Evolutionary conservation across 2,329 filamentous ascomycete species (phyloP), one percentile per base, ranked within the genome.

Genomic region (Apiospora kogelbergensis): DNA sequence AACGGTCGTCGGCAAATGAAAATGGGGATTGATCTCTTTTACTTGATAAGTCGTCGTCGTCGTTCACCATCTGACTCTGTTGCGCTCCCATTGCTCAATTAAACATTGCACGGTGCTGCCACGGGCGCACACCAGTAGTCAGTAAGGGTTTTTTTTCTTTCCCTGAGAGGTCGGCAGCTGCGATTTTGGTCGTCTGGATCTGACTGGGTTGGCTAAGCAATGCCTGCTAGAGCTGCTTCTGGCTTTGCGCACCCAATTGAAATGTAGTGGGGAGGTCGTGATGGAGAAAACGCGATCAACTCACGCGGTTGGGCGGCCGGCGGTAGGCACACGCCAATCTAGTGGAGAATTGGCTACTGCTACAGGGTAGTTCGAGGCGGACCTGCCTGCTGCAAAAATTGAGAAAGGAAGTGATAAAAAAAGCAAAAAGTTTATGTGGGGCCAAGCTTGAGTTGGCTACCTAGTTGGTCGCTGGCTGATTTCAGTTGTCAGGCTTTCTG

Each of bases 21-120:
- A 37, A 60, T n/a, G 30, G 53, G 30, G 53, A 37, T 10, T 37
- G 30, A 7, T 37, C 30, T 6, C 30, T 26, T 53, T 53, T 53
- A 24, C 46, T 53, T 5, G 46, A 60, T 37, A 3, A 2, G 30
- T 60, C 53, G 53, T 60, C 53, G 26, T 60, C 53, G 37, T 60
- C 53, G 11, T 60, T 60, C 53, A 60, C 53, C 53, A 60, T 33
- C 53, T 60, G 53, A 37, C 53, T 60, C 26, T 60, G 53, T 60
- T 60, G 53, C 53, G 53, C 53, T 60, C 53, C 53, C 53, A 60
- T 60, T 60, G 30, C 53, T 60, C 53, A 60, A 60, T 37, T 17
- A 20, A 3, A 60, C 53, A 60, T 57, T 57, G 48, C 30, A n/a
- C 20, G 48, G 48, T 57, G 48, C 26, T 33, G 48, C 48, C 17